phyloP scores from a whole-genome alignment of 2,329 filamentous ascomycete genomes.

The Beauveria sp. region DNA sequence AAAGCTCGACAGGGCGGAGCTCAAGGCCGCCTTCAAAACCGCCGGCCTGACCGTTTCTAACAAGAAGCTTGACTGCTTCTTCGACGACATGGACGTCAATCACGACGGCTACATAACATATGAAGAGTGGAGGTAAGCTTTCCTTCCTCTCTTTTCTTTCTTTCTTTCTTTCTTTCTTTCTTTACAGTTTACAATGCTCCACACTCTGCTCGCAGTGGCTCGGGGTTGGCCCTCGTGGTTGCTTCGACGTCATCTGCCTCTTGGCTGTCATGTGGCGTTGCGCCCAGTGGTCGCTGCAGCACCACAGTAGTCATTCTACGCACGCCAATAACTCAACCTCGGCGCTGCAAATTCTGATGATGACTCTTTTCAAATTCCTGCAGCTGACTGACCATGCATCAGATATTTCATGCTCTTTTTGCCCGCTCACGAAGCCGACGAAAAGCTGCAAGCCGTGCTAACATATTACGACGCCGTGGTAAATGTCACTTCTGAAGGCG shows the following conservation, averaged over 20 bases:
- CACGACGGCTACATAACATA: slow-evolving; percentile 83
- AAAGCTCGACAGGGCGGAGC: slow-evolving; percentile 77
- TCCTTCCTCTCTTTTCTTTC: slow-evolving; percentile 11
- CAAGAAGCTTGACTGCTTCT: slow-evolving; percentile 75
- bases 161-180: slow-evolving; percentile 2
- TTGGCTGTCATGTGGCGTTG: slow-evolving; percentile 18
- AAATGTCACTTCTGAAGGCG: slow-evolving; percentile 86
- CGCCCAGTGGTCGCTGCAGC: slow-evolving; percentile 1
- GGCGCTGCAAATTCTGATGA: not conserved
- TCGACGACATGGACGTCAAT: slow-evolving; percentile 82
- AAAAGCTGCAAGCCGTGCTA: slow-evolving; percentile 72
- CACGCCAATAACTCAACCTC: not conserved
- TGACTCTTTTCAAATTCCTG: not conserved
- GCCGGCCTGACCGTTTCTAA: slow-evolving; percentile 73
- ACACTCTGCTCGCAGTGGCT: not conserved
- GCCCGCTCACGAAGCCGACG: slow-evolving; percentile 52
- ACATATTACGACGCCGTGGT: slow-evolving; percentile 88
- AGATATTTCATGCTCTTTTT: slow-evolving; percentile 95
- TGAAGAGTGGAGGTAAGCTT: slow-evolving; percentile 89
- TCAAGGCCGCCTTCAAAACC: slow-evolving; percentile 67
- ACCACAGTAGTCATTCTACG: not conserved
- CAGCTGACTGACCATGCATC: slow-evolving; percentile 3
- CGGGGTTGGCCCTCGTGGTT: not conserved
- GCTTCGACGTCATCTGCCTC: slow-evolving; percentile 17
- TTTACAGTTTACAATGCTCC: not conserved